Percentiles rank a stretch among this genome's conserved stretches.
These are phyloP conservation scores for Berkeleyomyces rouxiae DNA, from an alignment of 2,329 filamentous ascomycete species.

Conservation along the genomic window DNA sequence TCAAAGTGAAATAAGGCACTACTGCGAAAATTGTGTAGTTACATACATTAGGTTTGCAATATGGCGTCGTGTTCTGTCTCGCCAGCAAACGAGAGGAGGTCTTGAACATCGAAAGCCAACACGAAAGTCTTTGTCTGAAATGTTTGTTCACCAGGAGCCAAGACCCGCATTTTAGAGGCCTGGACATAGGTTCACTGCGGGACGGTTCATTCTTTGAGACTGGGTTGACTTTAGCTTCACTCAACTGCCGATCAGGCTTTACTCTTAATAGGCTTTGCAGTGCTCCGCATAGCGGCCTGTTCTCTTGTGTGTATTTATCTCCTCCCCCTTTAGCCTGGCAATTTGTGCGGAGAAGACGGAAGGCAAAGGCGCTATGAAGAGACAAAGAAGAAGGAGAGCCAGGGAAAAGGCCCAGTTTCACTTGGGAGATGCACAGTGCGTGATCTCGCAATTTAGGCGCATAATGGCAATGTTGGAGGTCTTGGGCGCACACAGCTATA, in stretches of 20 bases:
- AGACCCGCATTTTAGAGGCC: background rate
- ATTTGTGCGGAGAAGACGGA: background rate
- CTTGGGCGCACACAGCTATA: background rate
- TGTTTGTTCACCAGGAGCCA: background rate
- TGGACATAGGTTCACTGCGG: background rate
- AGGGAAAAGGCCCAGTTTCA: background rate
- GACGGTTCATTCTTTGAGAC: background rate
- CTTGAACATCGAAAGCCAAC: background rate
- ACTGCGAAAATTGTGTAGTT: too few species aligned
- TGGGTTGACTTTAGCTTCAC: background rate
- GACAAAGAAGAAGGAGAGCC: background rate
- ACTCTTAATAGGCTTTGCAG: background rate
- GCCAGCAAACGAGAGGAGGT: background rate
- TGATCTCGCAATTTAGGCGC: background rate
- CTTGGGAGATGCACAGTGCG: background rate
- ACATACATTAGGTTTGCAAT: background rate
- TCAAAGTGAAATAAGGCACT: too few species aligned
- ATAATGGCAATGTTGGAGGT: background rate
- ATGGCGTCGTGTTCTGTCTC: background rate
- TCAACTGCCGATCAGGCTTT: background rate
- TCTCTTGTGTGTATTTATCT: background rate
- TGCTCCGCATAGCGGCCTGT: background rate
- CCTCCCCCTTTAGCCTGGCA: background rate
- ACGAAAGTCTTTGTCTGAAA: background rate
- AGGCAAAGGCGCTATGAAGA: background rate